Evolutionary conservation across 2,329 filamentous ascomycete genomes (phyloP), one percentile per base, ranked within the genome.

Genomic region (Periconia macrospinosa): DNA sequence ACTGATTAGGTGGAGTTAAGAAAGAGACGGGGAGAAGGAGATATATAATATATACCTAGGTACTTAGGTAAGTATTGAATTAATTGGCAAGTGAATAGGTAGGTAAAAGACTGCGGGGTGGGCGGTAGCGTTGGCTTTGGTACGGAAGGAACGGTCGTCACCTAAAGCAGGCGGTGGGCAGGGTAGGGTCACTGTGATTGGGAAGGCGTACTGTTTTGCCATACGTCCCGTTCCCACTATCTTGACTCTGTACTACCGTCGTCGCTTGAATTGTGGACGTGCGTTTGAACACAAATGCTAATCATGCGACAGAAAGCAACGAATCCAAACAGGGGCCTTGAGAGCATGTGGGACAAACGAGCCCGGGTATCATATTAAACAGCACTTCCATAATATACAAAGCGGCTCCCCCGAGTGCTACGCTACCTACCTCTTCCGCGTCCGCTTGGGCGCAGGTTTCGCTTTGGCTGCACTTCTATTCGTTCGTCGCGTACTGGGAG

Each of bases 401-500:
- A 30, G 19, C 18, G 18, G 18, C n/a, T 46, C 17, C 27, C 17
- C n/a, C n/a, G 17, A 42, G 17, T 8, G 23, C n/a, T 19, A 18
- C 17, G 41, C 41, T 11, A 10, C 35, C 41, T 44, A 40, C 44
- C 69, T 56, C 50, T 67, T 73, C 37, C 70, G 63, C 3, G 64
- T 70, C 53, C 66, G 60, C 48, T 68, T 69, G 0, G 68, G 61
- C 3, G 60, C 63, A 9, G 69, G 62, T 48, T 62, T 63, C 20
- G 62, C 44, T 35, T 59, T 64, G 6, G 47, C 43, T 11, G 44
- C 46, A 13, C 57, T 55, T n/a, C 68, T 59, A 45, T 66, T 67
- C n/a, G 69, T 71, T 49, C 67, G 60, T 37, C 70, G 57, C 18
- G 68, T 72, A 41, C 61, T 68, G 11, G 68, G 68, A 20, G 68